Evolutionary conservation across 371 early-diverging fungal genomes (phyloP).

Genomic region (Apophysomyces ossiformis): DNA sequence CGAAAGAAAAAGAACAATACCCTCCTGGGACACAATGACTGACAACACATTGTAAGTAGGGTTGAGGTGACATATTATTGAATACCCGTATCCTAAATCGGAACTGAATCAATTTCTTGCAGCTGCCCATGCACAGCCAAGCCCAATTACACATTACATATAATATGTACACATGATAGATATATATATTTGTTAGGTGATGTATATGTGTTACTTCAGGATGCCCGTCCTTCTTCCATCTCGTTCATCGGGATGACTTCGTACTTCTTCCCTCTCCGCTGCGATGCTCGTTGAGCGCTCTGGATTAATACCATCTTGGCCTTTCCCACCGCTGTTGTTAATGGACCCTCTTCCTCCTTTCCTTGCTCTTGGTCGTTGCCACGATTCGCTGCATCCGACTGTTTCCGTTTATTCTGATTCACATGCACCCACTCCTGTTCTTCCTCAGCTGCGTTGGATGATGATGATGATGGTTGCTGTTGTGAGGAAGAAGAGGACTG

Average conservation of each 20-base stretch:
- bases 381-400: slow-evolving; percentile 18
- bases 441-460: slow-evolving; percentile 8
- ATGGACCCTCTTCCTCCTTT: slow-evolving; percentile 30
- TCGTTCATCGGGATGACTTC: slow-evolving; percentile 46
- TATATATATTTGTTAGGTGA: neutral
- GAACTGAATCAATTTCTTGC: too few species aligned
- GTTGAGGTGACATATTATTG: neutral
- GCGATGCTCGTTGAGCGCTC: slow-evolving; percentile 19
- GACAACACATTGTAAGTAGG: neutral
- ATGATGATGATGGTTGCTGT: slow-evolving; percentile 20
- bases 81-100: too few species aligned
- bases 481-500: neutral
- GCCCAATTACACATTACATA: too few species aligned
- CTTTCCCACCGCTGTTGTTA: slow-evolving; percentile 41
- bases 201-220: neutral
- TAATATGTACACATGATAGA: neutral
- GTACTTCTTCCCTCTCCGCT: slow-evolving; percentile 37
- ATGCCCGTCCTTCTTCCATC: slow-evolving; percentile 16
- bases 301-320: slow-evolving; percentile 37
- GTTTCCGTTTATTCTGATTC: slow-evolving; percentile 17
- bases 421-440: slow-evolving; percentile 17
- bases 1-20: neutral
- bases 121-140: too few species aligned
- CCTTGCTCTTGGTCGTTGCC: slow-evolving; percentile 17
- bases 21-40: neutral